A percentile compares a stretch with the other conserved stretches of the same genome.
These are phyloP conservation scores for Byssochlamys sp. DNA, from an alignment of 2,329 filamentous ascomycete species.

Conservation along the genomic window DNA sequence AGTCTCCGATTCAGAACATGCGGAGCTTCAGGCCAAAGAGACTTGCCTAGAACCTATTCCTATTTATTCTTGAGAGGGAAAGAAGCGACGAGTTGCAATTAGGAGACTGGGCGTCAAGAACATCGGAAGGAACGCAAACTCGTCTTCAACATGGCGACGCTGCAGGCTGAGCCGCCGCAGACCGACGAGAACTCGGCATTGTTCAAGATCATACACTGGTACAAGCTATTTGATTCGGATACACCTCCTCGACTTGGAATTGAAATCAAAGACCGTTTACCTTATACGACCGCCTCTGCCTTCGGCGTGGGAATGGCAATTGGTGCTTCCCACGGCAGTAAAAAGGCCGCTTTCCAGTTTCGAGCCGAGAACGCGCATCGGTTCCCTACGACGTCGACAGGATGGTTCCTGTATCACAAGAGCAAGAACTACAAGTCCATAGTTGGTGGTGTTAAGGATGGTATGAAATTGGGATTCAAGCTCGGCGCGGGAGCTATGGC, in stretches of 20 bases:
- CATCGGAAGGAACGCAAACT: neutral
- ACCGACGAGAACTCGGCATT: constrained; percentile 12
- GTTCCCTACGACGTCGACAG: constrained; percentile 67
- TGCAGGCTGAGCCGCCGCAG: constrained; percentile 6
- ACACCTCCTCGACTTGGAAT: constrained; percentile 47
- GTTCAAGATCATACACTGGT: constrained; percentile 24
- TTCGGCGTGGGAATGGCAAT: constrained; percentile 61
- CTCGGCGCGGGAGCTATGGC: constrained; percentile 63
- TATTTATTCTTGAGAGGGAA: neutral
- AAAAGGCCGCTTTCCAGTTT: constrained; percentile 69
- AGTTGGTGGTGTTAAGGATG: constrained; percentile 68
- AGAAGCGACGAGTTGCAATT: neutral
- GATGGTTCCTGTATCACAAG: constrained; percentile 99
- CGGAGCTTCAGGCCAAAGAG: neutral
- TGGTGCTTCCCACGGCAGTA: constrained; percentile 62
- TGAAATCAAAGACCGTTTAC: constrained; percentile 55
- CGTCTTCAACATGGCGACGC: constrained; percentile 1
- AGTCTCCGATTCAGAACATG: neutral
- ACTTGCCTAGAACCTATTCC: neutral
- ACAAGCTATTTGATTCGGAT: constrained; percentile 29
- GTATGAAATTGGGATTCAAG: constrained; percentile 61
- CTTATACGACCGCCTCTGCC: constrained; percentile 53
- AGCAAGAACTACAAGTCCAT: constrained; percentile 87
- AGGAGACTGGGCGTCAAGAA: neutral
- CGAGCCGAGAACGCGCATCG: constrained; percentile 94